Percentiles rank a stretch among this genome's conserved stretches.
Evolutionary conservation across 306 rosid genomes (phyloP).

Genomic region (Dalbergia cochinchinensis): DNA sequence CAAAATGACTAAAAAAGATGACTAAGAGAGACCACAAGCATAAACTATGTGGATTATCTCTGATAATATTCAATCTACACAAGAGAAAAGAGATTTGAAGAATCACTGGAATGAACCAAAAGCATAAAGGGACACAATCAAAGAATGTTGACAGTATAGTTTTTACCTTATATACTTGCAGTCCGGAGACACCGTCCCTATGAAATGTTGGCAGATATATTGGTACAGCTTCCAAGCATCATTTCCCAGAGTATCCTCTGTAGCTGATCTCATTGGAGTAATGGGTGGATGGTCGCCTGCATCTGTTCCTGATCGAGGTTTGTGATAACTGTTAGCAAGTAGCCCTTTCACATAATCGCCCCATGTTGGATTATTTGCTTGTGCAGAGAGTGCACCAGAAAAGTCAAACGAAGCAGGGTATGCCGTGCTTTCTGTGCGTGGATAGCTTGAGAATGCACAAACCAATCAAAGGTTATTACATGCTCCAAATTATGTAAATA

Average conservation of each 20-base stretch:
- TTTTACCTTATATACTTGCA: conserved; percentile 87
- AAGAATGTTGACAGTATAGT: conserved; percentile 17
- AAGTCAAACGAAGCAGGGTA: conserved; percentile 97
- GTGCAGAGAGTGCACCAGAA: conserved; percentile 73
- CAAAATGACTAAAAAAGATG: conserved; percentile 27
- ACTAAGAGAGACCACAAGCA: conserved; percentile 29
- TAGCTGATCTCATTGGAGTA: conserved; percentile 85
- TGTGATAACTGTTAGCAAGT: conserved; percentile 70
- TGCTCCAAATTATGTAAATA: conserved; percentile 10
- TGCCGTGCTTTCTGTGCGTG: conserved; percentile 96
- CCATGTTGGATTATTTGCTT: conserved; percentile 74
- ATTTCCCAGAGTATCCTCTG: conserved; percentile 81
- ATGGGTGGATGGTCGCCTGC: conserved; percentile 98
- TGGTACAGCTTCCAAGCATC: conserved; percentile 96
- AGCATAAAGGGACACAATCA: conserved; percentile 11
- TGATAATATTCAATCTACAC: conserved; percentile 13
- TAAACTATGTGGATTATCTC: conserved; percentile 29
- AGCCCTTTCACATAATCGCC: conserved; percentile 74
- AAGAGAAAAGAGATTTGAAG: conserved; percentile 20
- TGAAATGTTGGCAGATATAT: conserved; percentile 89
- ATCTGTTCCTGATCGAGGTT: conserved; percentile 86
- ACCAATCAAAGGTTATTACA: conserved; percentile 40
- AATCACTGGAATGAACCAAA: conserved; percentile 46
- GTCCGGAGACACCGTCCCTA: conserved; percentile 92
- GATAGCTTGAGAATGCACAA: conserved; percentile 70